Conservation (phyloP, 2,329 filamentous ascomycete species). For the Botryosphaeria dothidea region DNA sequence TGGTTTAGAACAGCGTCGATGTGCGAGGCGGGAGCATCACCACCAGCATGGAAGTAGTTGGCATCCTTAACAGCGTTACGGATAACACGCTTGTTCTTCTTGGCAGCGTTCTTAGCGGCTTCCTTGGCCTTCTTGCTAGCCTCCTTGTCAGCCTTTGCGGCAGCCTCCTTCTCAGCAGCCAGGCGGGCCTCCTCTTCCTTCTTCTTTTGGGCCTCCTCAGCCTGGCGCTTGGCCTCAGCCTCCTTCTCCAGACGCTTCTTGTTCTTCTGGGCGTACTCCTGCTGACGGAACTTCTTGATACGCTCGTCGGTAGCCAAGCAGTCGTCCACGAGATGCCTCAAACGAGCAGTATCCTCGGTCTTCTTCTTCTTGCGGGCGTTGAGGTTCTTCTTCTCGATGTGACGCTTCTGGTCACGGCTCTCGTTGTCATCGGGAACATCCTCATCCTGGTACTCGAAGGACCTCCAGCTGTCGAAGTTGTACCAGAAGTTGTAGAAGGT, state of each 20-base stretch:
- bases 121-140: conserved; percentile 95
- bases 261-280: conserved; percentile 91
- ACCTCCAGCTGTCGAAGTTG: conserved; percentile 97
- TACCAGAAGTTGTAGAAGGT: conserved; percentile 99
- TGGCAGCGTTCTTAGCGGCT: conserved; percentile 95
- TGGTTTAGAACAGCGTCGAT: conserved; percentile 84
- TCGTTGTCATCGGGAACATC: conserved; percentile 99
- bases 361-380: conserved; percentile 99
- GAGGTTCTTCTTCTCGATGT: conserved; percentile 97
- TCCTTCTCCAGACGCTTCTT: conserved; percentile 90
- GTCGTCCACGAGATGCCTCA: conserved; percentile 88
- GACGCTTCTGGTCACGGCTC: conserved; percentile 97
- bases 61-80: conserved; percentile 93
- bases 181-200: conserved; percentile 82
- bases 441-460: conserved; percentile 98
- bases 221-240: conserved; percentile 82
- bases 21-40: conserved; percentile 71
- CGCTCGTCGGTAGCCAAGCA: conserved; percentile 83
- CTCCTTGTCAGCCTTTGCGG: conserved; percentile 81
- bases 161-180: conserved; percentile 80
- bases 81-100: conserved; percentile 99
- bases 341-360: conserved; percentile 91
- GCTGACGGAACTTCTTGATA: conserved; percentile 95
- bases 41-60: conserved; percentile 80
- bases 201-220: conserved; percentile 79